Base-by-base conservation (phyloP, 2,329 filamentous ascomycete species). In the Helminthosporium solani region DNA sequence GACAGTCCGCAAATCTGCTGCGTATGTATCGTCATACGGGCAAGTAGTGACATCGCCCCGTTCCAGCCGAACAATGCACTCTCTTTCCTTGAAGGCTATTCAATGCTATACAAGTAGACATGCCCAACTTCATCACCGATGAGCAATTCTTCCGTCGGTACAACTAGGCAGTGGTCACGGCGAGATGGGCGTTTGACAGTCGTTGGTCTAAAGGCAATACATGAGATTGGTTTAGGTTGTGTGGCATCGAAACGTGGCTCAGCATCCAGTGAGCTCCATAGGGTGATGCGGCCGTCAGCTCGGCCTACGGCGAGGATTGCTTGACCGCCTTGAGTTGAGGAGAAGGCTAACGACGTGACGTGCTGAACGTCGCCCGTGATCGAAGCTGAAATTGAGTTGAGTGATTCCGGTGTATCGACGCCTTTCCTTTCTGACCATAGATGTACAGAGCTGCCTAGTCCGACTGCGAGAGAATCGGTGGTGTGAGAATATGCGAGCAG, bases 1-100 rank as follows among this genome's bases (percentile, higher is more conserved):
- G 88, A 81, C n/a, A 99, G 75, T 1, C 92, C 92, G 61, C 94
- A 99, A 44, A 99, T 86, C 63, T 97, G 91, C 70, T 96, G 90
- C 1, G 78, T 82, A 66, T 97, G 92, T 7, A 89, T 82, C 25
- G 79, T 79, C 57, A 97, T 85, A 54, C 85, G 84, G 18, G 87
- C 85, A 41, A 96, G 74, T 19, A 96, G 75, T 1, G 81, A 88
- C 75, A 95, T 85, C 27, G 84, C 79, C 12, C 91, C 90, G 23
- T 83, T 79, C 88, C 89, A 95, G 40, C 79, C 81, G 63, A 86
- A 81, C 5, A 88, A 77, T 59, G 88, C 84, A 72, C 78, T 83
- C 33, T 78, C 71, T 40, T 78, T 70, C 42, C 76, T 67, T 35
- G 70, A 69, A 1, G 79, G 76, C 91, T 92, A 97, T 68, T 97